phyloP scores from a whole-genome alignment of 306 rosid species.

The Rubus parviflorus region DNA sequence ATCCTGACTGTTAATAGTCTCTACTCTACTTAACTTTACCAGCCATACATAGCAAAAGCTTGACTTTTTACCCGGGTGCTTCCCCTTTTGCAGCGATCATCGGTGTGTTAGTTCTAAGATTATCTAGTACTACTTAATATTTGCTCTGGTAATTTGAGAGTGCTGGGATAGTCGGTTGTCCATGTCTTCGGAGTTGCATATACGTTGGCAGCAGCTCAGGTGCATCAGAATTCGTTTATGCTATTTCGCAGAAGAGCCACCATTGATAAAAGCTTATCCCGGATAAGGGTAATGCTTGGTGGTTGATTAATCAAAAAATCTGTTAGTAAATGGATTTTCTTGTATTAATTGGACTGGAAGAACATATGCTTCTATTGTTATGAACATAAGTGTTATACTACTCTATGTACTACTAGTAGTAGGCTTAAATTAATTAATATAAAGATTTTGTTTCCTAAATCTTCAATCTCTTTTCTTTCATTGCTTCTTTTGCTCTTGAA shows the following conservation, averaged over 20 bases:
- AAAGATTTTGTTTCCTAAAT: constrained; percentile 37
- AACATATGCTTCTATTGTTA: constrained; percentile 37
- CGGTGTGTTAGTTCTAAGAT: constrained; percentile 63
- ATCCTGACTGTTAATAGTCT: constrained; percentile 53
- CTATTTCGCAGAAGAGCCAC: constrained; percentile 45
- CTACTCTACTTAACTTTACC: constrained; percentile 48
- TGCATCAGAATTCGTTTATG: constrained; percentile 37
- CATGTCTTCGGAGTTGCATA: neutral
- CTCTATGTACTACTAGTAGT: constrained; percentile 29
- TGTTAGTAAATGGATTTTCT: constrained; percentile 42
- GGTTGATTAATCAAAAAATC: constrained; percentile 29
- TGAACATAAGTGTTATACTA: constrained; percentile 55
- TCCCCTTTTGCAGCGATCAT: constrained; percentile 34
- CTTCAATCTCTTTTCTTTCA: constrained; percentile 19
- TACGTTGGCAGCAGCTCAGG: constrained; percentile 28
- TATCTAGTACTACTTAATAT: constrained; percentile 45
- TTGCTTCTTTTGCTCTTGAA: neutral
- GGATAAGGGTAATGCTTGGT: constrained; percentile 33
- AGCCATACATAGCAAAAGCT: constrained; percentile 63
- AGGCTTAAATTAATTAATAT: constrained; percentile 37
- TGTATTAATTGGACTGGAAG: constrained; percentile 48
- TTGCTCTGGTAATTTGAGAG: constrained; percentile 39
- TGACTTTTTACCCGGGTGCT: constrained; percentile 51
- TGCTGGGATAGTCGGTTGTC: constrained; percentile 23
- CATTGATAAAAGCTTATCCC: constrained; percentile 33